These are phyloP conservation scores for Metschnikowia dekortorum DNA, from an alignment of 805 yeast species.

Conservation along the genomic window DNA sequence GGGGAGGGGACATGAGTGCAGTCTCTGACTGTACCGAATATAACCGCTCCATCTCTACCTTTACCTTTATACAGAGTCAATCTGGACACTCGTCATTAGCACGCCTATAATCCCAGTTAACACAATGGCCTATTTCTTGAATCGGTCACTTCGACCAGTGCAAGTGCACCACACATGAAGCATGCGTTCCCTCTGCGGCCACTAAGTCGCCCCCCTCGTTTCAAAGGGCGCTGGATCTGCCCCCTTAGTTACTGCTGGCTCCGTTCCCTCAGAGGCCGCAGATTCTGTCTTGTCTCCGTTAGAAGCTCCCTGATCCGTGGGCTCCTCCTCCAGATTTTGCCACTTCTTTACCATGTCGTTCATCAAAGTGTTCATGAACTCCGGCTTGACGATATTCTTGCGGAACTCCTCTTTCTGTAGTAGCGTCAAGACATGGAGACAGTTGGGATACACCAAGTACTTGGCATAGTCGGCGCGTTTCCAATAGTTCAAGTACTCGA, in stretches of 20 bases:
- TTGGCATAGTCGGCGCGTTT: slow-evolving; percentile 62
- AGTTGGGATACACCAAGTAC: slow-evolving; percentile 80
- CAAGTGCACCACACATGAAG: too few relatives aligned
- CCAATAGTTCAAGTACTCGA: slow-evolving; percentile 86
- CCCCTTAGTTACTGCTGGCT: background rate
- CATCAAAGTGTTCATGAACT: slow-evolving; percentile 55
- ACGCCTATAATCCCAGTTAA: too few relatives aligned
- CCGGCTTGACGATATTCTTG: slow-evolving; percentile 50
- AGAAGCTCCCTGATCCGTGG: background rate
- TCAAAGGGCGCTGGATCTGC: too few relatives aligned
- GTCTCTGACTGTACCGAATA: background rate
- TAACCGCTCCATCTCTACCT: too few relatives aligned
- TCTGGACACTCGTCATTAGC: background rate
- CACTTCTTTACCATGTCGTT: slow-evolving; percentile 75
- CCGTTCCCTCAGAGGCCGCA: background rate
- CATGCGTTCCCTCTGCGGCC: too few relatives aligned
- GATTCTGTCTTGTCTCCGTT: background rate
- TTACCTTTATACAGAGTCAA: background rate
- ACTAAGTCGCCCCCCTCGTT: too few relatives aligned
- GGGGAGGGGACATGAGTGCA: background rate
- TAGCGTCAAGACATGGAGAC: slow-evolving; percentile 73
- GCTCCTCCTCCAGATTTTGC: slow-evolving; percentile 29
- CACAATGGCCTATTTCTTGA: too few relatives aligned
- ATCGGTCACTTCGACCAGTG: too few relatives aligned
- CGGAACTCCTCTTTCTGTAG: slow-evolving; percentile 52